A percentile compares a stretch with the other conserved stretches of the same genome.
phyloP scores from a whole-genome alignment of 2,329 filamentous ascomycete genomes.

The Fusarium irregulare region DNA sequence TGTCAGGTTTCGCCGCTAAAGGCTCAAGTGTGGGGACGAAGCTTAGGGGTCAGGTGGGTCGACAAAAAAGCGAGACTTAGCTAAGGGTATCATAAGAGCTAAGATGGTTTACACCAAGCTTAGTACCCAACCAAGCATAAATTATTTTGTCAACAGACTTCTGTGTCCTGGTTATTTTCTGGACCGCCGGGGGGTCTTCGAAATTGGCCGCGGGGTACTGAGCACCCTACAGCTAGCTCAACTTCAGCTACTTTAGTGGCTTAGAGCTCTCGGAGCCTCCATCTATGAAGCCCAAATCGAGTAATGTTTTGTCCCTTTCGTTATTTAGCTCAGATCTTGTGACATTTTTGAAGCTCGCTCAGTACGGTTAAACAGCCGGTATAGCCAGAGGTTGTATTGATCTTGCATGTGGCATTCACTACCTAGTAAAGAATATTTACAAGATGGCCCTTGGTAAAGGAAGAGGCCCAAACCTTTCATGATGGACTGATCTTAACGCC shows the following conservation, averaged over 20 bases:
- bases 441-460: conserved; percentile 9
- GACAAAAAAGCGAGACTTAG: too few species aligned
- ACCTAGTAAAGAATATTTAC: background rate
- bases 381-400: background rate
- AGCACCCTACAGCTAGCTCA: conserved; percentile 11
- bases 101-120: too few species aligned
- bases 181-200: conserved; percentile 12
- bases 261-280: conserved; percentile 11
- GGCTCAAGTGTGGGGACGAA: conserved; percentile 43
- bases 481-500: conserved; percentile 14
- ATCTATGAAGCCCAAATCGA: background rate
- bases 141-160: too few species aligned
- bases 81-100: too few species aligned
- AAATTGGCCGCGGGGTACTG: conserved; percentile 44
- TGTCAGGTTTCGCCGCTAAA: conserved; percentile 40
- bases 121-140: too few species aligned
- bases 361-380: background rate
- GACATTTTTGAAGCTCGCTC: background rate
- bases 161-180: too few species aligned
- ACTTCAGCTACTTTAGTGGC: conserved; percentile 1
- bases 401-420: background rate
- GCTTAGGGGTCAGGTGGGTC: conserved; percentile 29
- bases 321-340: background rate
- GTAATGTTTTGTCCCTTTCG: background rate
- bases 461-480: conserved; percentile 4